Evolutionary conservation across 441 rosid species (phyloP), one percentile per base, ranked within the genome.

Genomic region (Syzygium syzygioides): DNA sequence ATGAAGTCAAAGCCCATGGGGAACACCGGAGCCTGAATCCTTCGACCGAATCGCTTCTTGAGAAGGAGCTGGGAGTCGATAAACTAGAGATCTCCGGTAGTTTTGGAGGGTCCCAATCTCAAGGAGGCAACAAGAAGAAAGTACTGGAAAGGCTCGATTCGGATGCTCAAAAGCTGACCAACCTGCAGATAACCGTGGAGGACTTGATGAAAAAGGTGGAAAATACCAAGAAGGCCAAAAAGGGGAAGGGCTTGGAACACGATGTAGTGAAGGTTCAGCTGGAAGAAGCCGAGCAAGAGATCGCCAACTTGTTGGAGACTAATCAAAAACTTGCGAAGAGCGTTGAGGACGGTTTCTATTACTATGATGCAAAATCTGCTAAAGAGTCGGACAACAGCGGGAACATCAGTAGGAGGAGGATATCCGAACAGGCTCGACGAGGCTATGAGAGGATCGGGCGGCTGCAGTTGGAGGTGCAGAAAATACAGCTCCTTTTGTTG

Each of bases 401-500:
- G 87, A 93, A 83, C 55, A 87, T 87, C 18, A 93, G 94, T 85
- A 93, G 91, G 89, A 94, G 92, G 86, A 93, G 92, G 89, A 86
- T 94, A 59, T 92, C 95, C 9, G 99, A 97, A 87, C 97, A 98
- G 90, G 98, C 98, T 64, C 94, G 94, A 90, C 94, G 94, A 90
- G 96, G 93, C 87, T 96, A 99, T 7, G 99, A 98, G 93, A 96
- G 94, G 93, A 94, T 96, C 34, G 97, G 98, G 45, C 91, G 96
- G 89, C 91, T 98, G 91, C 99, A 98, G 91, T 88, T 95, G 89
- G 99, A 98, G 94, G 95, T 97, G 92, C 99, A 96, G 93, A 98
- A 95, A 91, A 86, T 98, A 86, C 99, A 97, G 93, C 94, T 94
- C 90, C 89, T 96, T 85, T 88, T 98, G 76, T 87, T 94, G 92